Evolutionary conservation across 2,329 filamentous ascomycete genomes (phyloP), one percentile per base, ranked within the genome.

Genomic region (Fusarium metavorans): DNA sequence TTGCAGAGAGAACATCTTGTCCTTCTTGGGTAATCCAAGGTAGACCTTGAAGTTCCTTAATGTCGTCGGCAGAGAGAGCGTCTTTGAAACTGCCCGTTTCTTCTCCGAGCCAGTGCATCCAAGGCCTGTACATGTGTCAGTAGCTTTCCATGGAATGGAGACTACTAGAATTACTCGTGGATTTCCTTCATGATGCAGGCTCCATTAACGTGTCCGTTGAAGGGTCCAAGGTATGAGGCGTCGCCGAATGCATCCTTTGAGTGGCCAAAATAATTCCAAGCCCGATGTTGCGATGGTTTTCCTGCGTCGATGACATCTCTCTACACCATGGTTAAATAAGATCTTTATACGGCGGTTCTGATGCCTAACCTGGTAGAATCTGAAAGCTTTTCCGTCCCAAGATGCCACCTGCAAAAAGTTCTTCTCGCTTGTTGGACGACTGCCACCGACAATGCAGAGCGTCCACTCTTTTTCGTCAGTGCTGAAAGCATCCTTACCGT

Each of bases 71-170:
- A 4, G 43, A 45, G 13, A 45, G 43, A 1, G 43, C 20, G 20
- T 16, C 8, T 45, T 45, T 45, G 4, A 45, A 45, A 25, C 43
- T 45, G 13, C 43, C 5, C 20, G 20, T 16, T 23, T 45, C 43
- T 1, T 9, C 7, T 2, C 43, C 43, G 0, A 45, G 14, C 43
- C 43, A 45, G 16, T 45, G 43, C 2, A 45, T 45, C 43, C 43
- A 45, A 25, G 43, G 43, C 13, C 43, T 45, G 4, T 25, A 2
- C 9, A 7, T 16, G 6, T 16, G 20, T 45, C 20, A 45, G 7
- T 16, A 5, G 3, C 7, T 16, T 3, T 2, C 2, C 0, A 9
- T 16, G 43, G 7, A 2, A 45, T 25, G 5, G 7, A 23, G 27
- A 30, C 6, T 30, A 8, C 27, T 30, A 30, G 27, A 30, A 5